A percentile compares a stretch with the other conserved stretches of the same genome.
phyloP scores from a whole-genome alignment of 495 filamentous ascomycete genomes.

The Lindgomyces ingoldianus region DNA sequence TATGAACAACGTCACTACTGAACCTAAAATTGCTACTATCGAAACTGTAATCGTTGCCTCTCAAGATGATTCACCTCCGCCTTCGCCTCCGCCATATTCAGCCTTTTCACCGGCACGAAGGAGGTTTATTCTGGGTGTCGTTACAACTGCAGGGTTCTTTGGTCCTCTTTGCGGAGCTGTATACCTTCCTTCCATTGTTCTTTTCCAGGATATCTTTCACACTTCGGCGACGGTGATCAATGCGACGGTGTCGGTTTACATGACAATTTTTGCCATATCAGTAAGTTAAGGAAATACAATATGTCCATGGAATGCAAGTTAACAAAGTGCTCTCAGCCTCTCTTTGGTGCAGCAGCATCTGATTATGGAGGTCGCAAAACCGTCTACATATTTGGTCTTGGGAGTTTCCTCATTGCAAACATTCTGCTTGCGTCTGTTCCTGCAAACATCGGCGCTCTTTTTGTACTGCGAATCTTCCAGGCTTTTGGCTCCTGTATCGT shows the following conservation, averaged over 20 bases:
- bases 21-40: no score
- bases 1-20: no score
- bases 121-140: conserved; percentile 36
- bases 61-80: no score
- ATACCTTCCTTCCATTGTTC: conserved; percentile 41
- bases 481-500: conserved; percentile 40
- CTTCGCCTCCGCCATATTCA: conserved; percentile 30
- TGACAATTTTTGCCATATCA: conserved; percentile 42
- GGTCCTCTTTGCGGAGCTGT: conserved; percentile 41
- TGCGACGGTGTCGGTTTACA: conserved; percentile 43
- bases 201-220: conserved; percentile 35
- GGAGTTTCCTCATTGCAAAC: conserved; percentile 40
- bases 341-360: conserved; percentile 37
- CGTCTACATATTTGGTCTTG: conserved; percentile 38
- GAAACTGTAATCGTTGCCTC: no score
- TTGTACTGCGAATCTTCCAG: conserved; percentile 33
- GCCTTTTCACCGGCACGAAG: conserved; percentile 32
- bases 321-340: conserved; percentile 27
- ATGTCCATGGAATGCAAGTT: neutral
- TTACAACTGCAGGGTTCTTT: conserved; percentile 42
- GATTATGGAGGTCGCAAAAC: conserved; percentile 38
- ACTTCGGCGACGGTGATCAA: conserved; percentile 37
- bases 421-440: conserved; percentile 41
- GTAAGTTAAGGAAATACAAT: conserved; percentile 19
- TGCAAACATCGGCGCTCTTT: conserved; percentile 36